These are phyloP conservation scores for Russula sp. DNA, from an alignment of 768 basidiomycete species.

Conservation along the genomic window DNA sequence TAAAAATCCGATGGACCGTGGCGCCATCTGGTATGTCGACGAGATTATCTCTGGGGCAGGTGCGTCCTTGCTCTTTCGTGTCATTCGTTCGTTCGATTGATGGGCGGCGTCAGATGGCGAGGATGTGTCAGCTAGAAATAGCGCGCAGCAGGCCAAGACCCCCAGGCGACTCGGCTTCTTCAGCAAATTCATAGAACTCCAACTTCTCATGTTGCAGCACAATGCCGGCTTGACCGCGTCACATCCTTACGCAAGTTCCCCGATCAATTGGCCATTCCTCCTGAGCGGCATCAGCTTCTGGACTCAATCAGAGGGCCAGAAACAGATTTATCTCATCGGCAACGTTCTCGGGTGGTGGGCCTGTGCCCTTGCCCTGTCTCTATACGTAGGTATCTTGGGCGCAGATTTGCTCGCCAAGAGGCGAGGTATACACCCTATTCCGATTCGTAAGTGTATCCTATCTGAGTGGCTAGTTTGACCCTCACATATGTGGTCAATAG, in stretches of 20 bases:
- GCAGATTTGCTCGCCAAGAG: constrained; percentile 88
- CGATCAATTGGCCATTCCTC: constrained; percentile 98
- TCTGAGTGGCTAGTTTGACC: not conserved
- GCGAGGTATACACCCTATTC: constrained; percentile 77
- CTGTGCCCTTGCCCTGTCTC: constrained; percentile 76
- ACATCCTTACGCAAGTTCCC: constrained; percentile 94
- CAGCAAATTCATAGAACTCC: constrained; percentile 89
- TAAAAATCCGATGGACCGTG: constrained; percentile 79
- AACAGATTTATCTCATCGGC: constrained; percentile 95
- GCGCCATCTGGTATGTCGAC: constrained; percentile 85
- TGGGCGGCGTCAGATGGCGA: constrained; percentile 40
- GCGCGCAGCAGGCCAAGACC: constrained; percentile 48
- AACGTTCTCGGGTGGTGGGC: constrained; percentile 96
- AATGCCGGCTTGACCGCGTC: constrained; percentile 98
- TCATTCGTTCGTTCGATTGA: constrained; percentile 13
- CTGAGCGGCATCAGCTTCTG: constrained; percentile 97
- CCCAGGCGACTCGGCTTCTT: constrained; percentile 88
- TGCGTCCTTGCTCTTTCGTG: constrained; percentile 34
- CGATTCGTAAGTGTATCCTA: constrained; percentile 60
- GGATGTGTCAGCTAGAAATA: constrained; percentile 49
- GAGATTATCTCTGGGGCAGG: constrained; percentile 70
- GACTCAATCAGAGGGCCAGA: constrained; percentile 78
- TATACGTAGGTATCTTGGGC: constrained; percentile 84
- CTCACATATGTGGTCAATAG: constrained; percentile 37
- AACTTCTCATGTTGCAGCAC: constrained; percentile 94